These are phyloP conservation scores for Aspergillus viridinutans DNA, from an alignment of 2,329 filamentous ascomycete genomes.

Conservation along the genomic window DNA sequence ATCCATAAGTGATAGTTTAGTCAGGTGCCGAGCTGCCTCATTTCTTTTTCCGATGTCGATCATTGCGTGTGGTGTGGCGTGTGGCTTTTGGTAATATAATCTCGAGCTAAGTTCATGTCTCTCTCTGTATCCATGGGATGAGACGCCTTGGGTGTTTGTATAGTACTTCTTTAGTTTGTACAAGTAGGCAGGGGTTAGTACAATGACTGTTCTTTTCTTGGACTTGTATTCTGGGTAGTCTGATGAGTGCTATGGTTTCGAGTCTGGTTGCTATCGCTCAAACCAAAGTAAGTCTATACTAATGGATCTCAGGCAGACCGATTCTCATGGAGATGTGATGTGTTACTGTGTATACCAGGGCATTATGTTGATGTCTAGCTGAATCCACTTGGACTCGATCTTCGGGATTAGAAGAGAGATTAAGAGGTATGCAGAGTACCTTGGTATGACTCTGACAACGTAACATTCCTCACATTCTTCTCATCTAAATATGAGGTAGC, in stretches of 20 bases:
- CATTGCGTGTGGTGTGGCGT: background rate
- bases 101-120: background rate
- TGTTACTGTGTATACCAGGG: background rate
- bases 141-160: background rate
- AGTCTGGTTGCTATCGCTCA: background rate
- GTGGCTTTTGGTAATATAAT: background rate
- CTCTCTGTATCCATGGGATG: no score
- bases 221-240: no score
- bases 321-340: background rate
- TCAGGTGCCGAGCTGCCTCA: background rate
- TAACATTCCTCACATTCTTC: background rate
- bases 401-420: background rate
- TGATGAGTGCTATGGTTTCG: background rate
- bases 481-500: background rate
- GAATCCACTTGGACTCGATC: background rate
- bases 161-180: background rate
- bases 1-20: background rate
- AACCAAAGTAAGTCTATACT: background rate
- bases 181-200: background rate
- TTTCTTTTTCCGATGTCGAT: background rate
- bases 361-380: background rate
- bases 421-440: no score
- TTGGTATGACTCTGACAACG: background rate
- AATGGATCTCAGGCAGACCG: background rate
- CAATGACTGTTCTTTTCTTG: no score